A percentile compares a stretch with the other conserved stretches of the same genome.
Conservation (phyloP, 2,329 filamentous ascomycete genomes). For the Beauveria brongniartii region DNA sequence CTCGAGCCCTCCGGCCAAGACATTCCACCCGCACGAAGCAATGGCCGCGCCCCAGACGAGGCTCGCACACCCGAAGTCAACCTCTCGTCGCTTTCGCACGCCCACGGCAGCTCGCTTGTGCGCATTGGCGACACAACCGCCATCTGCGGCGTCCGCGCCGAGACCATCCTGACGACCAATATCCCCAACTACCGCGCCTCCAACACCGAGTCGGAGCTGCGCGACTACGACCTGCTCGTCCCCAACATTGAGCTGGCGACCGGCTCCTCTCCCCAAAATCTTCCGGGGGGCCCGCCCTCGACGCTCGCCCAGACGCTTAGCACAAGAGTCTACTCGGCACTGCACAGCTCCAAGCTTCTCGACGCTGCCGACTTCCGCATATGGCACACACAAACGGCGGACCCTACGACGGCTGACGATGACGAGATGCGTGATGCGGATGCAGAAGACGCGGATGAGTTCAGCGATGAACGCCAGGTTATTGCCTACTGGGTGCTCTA, state of each 20-base stretch:
- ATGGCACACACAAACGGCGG: conserved; percentile 48
- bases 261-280: conserved; percentile 76
- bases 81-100: conserved; percentile 76
- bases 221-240: conserved; percentile 67
- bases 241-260: conserved; percentile 92
- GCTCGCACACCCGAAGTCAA: conserved; percentile 70
- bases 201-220: conserved; percentile 38
- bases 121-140: conserved; percentile 83
- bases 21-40: conserved; percentile 58
- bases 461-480: conserved; percentile 33
- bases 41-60: conserved; percentile 64
- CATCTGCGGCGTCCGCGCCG: conserved; percentile 86
- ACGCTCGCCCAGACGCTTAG: conserved; percentile 77
- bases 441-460: conserved; percentile 27
- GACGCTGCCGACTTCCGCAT: conserved; percentile 64
- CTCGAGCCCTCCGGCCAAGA: conserved; percentile 54
- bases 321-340: conserved; percentile 66
- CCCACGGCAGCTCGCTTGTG: conserved; percentile 83
- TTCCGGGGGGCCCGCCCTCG: conserved; percentile 76
- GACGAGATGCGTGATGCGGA: conserved; percentile 29
- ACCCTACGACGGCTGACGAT: conserved; percentile 39
- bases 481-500: conserved; percentile 94
- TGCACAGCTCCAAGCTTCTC: conserved; percentile 64
- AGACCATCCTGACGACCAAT: conserved; percentile 68
- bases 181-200: conserved; percentile 57